These are phyloP conservation scores for Amauroascus verrucosus DNA, from an alignment of 2,329 filamentous ascomycete species.

Conservation along the genomic window DNA sequence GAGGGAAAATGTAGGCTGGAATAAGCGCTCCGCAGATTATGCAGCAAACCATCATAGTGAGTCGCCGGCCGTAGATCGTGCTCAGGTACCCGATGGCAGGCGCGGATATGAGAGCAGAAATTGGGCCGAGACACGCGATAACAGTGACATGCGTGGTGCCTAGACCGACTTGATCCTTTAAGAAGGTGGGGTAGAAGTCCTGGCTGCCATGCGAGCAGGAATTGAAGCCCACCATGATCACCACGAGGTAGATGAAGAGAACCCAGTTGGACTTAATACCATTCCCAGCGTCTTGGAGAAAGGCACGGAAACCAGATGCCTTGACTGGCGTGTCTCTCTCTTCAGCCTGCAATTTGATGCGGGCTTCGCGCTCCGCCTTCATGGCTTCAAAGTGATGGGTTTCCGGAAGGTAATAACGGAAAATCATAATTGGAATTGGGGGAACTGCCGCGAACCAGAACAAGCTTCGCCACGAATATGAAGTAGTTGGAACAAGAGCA, in stretches of 20 bases:
- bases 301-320: constrained; percentile 6
- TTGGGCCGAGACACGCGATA: constrained; percentile 61
- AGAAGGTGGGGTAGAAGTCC: constrained; percentile 53
- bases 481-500: constrained; percentile 53
- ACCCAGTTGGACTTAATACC: constrained; percentile 14
- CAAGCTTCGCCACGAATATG: constrained; percentile 70
- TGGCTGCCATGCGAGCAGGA: constrained; percentile 66
- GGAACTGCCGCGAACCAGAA: constrained; percentile 84
- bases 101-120: constrained; percentile 60
- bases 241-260: constrained; percentile 66
- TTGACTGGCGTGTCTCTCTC: constrained; percentile 19
- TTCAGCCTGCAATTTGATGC: background rate
- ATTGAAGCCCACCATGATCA: constrained; percentile 86
- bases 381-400: constrained; percentile 55
- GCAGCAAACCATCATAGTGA: constrained; percentile 56
- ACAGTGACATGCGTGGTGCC: constrained; percentile 51
- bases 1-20: constrained; percentile 70
- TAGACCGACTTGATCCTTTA: constrained; percentile 50
- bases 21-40: constrained; percentile 63
- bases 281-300: constrained; percentile 6
- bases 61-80: constrained; percentile 58
- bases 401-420: constrained; percentile 68
- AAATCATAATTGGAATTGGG: constrained; percentile 68
- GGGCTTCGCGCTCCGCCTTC: constrained; percentile 25
- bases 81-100: constrained; percentile 56